These are phyloP conservation scores for Phytophthora sp. DNA, from an alignment of 352 stramenopile genomes.

Conservation along the genomic window DNA sequence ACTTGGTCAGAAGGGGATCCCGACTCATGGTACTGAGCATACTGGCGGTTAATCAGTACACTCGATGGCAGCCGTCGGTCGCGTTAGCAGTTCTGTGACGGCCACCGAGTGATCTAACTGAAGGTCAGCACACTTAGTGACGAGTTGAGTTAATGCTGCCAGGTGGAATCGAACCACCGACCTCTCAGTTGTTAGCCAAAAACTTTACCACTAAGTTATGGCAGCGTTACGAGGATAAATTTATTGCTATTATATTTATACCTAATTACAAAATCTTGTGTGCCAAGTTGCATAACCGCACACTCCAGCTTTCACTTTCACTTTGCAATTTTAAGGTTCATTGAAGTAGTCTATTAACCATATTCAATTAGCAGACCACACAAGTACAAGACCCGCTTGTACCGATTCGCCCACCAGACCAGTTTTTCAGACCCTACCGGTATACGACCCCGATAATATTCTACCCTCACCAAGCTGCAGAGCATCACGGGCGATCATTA, in stretches of 20 bases:
- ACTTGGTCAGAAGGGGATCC: conserved; percentile 4
- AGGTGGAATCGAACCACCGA: conserved; percentile 5
- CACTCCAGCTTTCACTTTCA: no score
- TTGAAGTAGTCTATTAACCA: neutral
- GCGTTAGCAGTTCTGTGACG: conserved; percentile 7
- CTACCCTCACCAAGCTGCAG: conserved; percentile 17
- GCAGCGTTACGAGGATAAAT: neutral
- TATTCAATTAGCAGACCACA: neutral
- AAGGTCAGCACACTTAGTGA: neutral
- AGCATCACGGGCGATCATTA: conserved; percentile 13
- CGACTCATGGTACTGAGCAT: conserved; percentile 17
- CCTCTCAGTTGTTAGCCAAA: neutral
- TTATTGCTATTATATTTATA: no score
- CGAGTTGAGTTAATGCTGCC: conserved; percentile 7
- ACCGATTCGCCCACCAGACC: no score
- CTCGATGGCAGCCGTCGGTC: conserved; percentile 7
- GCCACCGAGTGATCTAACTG: conserved; percentile 1
- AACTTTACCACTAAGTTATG: neutral
- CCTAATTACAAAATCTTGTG: no score
- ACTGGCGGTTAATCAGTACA: conserved; percentile 11
- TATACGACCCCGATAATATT: neutral
- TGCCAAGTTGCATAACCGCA: no score
- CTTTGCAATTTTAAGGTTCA: no score
- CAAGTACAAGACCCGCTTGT: no score
- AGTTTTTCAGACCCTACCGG: neutral